Evolutionary conservation across 306 rosid species (phyloP).

Genomic region (Amphicarpaea edgeworthii): DNA sequence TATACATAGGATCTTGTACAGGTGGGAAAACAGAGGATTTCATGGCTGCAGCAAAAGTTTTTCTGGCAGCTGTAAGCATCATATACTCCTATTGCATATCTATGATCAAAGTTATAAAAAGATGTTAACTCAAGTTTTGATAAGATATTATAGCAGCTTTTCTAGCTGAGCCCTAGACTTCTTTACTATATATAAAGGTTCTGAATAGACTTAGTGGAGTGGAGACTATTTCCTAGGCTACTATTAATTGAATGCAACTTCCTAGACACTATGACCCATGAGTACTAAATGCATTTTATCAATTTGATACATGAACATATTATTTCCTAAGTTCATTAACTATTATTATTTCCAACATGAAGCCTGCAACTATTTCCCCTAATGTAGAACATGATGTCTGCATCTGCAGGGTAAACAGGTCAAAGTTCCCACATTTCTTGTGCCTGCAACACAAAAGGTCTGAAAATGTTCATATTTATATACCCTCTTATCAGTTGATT

Average conservation of each 20-base stretch:
- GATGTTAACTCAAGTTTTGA: background rate
- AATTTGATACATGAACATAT: background rate
- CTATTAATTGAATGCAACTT: slow-evolving; percentile 2
- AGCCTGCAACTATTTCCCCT: slow-evolving; percentile 28
- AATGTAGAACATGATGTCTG: slow-evolving; percentile 30
- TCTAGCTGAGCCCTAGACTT: slow-evolving; percentile 7
- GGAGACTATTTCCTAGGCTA: background rate
- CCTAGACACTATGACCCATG: background rate
- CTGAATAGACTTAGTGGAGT: background rate
- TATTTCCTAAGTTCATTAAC: background rate
- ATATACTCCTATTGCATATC: slow-evolving; percentile 30
- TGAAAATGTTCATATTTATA: slow-evolving; percentile 24
- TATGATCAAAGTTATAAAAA: slow-evolving; percentile 11
- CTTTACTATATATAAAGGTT: background rate
- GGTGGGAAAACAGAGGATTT: slow-evolving; percentile 95
- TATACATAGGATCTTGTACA: slow-evolving; percentile 94
- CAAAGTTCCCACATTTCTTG: slow-evolving; percentile 97
- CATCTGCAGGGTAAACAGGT: slow-evolving; percentile 82
- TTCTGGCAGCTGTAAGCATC: slow-evolving; percentile 76
- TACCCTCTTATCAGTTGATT: slow-evolving; percentile 6
- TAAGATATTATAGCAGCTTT: slow-evolving; percentile 8
- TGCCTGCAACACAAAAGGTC: slow-evolving; percentile 99
- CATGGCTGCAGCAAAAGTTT: slow-evolving; percentile 84
- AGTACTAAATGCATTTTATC: background rate
- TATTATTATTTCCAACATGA: slow-evolving; percentile 12